Conservation (phyloP, 306 rosid species). For the Ammopiptanthus mongolicus region DNA sequence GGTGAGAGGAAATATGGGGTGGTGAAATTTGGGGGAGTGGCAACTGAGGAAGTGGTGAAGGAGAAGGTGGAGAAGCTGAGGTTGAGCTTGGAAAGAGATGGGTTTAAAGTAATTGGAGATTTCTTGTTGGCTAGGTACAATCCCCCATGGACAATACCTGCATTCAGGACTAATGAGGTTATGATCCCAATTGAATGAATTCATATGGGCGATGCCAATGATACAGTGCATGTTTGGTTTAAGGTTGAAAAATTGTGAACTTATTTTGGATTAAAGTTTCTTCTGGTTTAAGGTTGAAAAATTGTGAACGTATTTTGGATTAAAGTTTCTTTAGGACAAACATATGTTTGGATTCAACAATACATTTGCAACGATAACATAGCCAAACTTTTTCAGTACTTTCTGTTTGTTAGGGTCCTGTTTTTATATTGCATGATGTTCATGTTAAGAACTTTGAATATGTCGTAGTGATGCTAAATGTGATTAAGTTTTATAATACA, state of each 20-base stretch:
- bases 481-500: neutral
- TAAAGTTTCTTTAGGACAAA: too few species aligned
- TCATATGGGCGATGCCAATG: neutral
- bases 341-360: too few species aligned
- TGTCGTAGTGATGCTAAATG: neutral
- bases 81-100: slow-evolving; percentile 69
- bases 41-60: slow-evolving; percentile 54
- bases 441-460: neutral
- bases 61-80: slow-evolving; percentile 62
- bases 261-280: too few species aligned
- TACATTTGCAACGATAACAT: too few species aligned
- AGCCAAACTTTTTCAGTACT: neutral
- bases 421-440: neutral
- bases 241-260: too few species aligned
- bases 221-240: too few species aligned
- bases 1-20: slow-evolving; percentile 73
- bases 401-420: neutral
- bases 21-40: slow-evolving; percentile 64
- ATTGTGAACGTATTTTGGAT: too few species aligned
- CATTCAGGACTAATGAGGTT: slow-evolving; percentile 75
- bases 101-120: slow-evolving; percentile 61
- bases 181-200: slow-evolving; percentile 72
- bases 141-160: slow-evolving; percentile 79
- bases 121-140: slow-evolving; percentile 75
- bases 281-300: too few species aligned